Base-by-base conservation (phyloP, 192 early-diverging fungal species). In the Mortierella hygrophila region DNA sequence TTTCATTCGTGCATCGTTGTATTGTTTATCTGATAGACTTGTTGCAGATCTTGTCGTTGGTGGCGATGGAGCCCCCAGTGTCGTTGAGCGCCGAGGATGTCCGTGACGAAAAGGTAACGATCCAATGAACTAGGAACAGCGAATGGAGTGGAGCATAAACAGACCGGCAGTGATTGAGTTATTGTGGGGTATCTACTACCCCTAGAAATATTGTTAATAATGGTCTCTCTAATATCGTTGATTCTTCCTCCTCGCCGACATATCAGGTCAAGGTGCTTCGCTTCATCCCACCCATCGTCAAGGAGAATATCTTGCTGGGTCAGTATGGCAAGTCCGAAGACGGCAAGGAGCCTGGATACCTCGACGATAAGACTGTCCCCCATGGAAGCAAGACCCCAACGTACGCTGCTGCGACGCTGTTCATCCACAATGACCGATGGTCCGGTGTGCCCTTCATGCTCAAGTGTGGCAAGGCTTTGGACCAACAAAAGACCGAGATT, bases 381-480 rank as follows among this genome's bases (percentile, higher is more conserved):
- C 92, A 94, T 74, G 94, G 91, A 49, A 97, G 95, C 63, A 91
- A 93, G 52, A 97, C 97, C 32, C 96, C 98, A n/a, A 99, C 98
- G 21, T 99, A 93, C 84, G 98, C 98, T 20, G 95, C 96, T 20
- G 92, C 93, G 57, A 96, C 95, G 5, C 91, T 98, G 80, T 93
- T 92, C 72, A 97, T 99, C 81, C 93, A 98, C 81, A 99, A 97
- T 88, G 97, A 98, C 72, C 96, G 98, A 47, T 99, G 98, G 98
- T 93, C 95, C 68, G 96, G 94, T 60, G 96, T 97, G 38, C 96
- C 96, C 11, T 97, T 97, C 79, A 95, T 97, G 57, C 91, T 97
- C 60, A 94, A 95, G 88, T 94, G 94, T 71, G 97, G 97, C 75
- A 97, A 97, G 75, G 98, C 97, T 38, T 90, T 99, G 71, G 93